Evolutionary conservation across 352 stramenopile species (phyloP), one percentile per base, ranked within the genome.

Genomic region (Saprolegnia diclina): DNA sequence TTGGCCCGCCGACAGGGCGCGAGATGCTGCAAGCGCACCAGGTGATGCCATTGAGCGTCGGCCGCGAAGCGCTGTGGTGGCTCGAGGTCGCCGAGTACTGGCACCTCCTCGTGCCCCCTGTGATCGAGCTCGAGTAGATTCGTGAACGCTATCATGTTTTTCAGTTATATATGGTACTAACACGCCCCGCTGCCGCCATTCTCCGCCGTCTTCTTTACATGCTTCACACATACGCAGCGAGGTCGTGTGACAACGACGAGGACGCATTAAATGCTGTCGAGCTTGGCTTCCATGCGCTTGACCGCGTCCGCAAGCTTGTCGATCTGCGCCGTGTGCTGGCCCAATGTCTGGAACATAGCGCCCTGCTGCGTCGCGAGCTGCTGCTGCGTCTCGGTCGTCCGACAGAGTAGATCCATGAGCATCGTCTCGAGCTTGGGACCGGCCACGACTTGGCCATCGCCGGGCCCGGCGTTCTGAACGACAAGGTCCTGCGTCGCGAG

Each of bases 321-420:
- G 65, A 94, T 94, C 74, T 94, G 82, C 76, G 82, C 80, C 70
- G 86, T 94, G 76, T 94, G 86, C 78, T 94, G 86, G 71, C 86
- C 83, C 86, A 94, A 76, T 87, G 83, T 91, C 77, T 94, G 86
- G 75, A 94, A 94, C 86, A 94, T 94, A 38, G 83, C 86, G 74
- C 86, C 86, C 72, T 92, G 86, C 72, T 94, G 86, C 82, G 83
- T 91, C 81, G 86, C 84, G 79, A 94, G 80, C 74, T 94, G 86
- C 78, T 94, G 86, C 78, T 94, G 86, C 29, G 86, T 94, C 74
- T 94, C 84, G 63, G 85, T 94, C 54, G 86, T 94, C 64, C 86
- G 86, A 70, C 86, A 92, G 44, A 94, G 73, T 56, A 94, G 71
- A 78, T 94, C 84, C 86, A 94, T 92, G 45, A 94, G 75, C 86